phyloP scores from a whole-genome alignment of 75 land plant genomes.

The Cryptomeria japonica region DNA sequence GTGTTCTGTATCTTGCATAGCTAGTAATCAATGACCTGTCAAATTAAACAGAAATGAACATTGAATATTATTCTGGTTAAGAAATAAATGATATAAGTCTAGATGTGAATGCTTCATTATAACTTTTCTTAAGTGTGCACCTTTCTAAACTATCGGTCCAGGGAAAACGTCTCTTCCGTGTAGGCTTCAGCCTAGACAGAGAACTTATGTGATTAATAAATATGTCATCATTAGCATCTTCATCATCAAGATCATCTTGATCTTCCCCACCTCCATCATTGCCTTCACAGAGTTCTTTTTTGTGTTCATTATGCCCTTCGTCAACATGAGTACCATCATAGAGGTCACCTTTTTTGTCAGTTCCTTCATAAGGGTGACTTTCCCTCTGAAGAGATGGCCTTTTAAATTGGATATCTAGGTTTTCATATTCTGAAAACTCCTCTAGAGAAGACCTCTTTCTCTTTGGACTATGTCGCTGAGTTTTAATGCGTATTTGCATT shows the following conservation, averaged over 20 bases:
- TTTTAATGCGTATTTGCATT: conserved; percentile 3
- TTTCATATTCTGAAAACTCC: conserved; percentile 7
- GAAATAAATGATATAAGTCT: background rate
- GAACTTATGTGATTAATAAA: conserved; percentile 38
- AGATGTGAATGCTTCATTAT: background rate
- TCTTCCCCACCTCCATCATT: conserved; percentile 11
- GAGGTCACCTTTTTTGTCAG: background rate
- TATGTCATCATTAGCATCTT: conserved; percentile 31
- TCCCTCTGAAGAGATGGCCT: background rate
- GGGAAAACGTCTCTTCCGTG: conserved; percentile 52
- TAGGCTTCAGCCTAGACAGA: conserved; percentile 43
- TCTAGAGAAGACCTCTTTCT: conserved; percentile 32
- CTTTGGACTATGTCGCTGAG: conserved; percentile 19
- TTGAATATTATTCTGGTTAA: conserved; percentile 1
- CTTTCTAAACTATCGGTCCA: conserved; percentile 89
- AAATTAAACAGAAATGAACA: conserved; percentile 15
- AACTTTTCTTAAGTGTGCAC: conserved; percentile 23
- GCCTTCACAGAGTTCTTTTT: conserved; percentile 15
- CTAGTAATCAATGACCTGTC: conserved; percentile 69
- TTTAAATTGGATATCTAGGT: background rate
- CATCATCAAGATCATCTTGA: conserved; percentile 22
- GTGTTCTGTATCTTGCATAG: conserved; percentile 83
- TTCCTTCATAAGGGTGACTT: background rate
- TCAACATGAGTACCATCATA: background rate
- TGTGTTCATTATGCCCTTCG: conserved; percentile 7